Evolutionary conservation across 768 basidiomycete species (phyloP).

Genomic region (Mycena indigotica): DNA sequence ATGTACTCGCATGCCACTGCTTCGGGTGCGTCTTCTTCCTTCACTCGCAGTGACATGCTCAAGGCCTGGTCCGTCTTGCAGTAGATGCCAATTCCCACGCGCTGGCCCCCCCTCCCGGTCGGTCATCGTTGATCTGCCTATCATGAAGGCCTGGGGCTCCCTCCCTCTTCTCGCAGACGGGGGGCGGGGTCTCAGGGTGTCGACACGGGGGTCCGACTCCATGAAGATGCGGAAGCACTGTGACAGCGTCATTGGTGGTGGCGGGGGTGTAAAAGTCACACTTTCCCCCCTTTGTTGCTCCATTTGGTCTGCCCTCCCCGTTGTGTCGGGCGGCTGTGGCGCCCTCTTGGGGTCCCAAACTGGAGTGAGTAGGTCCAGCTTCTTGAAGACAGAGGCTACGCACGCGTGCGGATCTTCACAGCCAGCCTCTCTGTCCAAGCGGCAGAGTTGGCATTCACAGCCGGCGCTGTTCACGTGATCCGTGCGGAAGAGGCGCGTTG

Average conservation of each 20-base stretch:
- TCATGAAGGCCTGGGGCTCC: neutral
- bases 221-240: too few species aligned
- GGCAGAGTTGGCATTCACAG: neutral
- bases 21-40: neutral
- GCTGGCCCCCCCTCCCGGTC: too few species aligned
- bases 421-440: neutral
- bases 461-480: neutral
- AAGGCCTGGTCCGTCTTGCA: too few species aligned
- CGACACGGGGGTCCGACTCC: too few species aligned
- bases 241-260: too few species aligned
- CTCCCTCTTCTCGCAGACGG: too few species aligned
- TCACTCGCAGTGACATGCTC: neutral
- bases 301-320: too few species aligned
- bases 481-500: neutral
- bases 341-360: neutral
- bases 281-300: neutral
- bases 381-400: neutral
- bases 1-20: too few species aligned
- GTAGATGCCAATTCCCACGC: too few species aligned
- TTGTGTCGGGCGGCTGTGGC: neutral
- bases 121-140: neutral
- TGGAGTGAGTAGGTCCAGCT: neutral
- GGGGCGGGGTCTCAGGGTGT: too few species aligned
- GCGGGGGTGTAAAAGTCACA: neutral
- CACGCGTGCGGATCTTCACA: neutral